Conservation (phyloP, 371 early-diverging fungal genomes). For the Apophysomyces elegans region DNA sequence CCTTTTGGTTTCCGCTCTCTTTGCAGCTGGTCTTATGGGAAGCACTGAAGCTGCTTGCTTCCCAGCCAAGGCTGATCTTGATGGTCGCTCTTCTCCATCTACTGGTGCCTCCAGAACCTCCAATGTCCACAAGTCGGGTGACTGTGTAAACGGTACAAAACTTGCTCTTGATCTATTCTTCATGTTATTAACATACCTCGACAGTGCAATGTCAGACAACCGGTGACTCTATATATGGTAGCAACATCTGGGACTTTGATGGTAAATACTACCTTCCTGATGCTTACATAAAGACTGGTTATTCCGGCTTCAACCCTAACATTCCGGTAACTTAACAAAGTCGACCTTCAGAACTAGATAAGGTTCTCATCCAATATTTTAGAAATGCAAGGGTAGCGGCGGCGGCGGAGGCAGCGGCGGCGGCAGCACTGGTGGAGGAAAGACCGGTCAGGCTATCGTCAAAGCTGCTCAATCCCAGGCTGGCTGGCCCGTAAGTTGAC, state of each 20-base stretch:
- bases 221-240: constrained; percentile 15
- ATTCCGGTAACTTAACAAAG: constrained; percentile 5
- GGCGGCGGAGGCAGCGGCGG: constrained; percentile 10
- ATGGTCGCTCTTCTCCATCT: constrained; percentile 14
- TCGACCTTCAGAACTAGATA: neutral
- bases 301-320: constrained; percentile 5
- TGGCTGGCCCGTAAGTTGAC: neutral
- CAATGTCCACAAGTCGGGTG: constrained; percentile 13
- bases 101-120: constrained; percentile 7
- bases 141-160: constrained; percentile 13
- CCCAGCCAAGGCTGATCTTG: constrained; percentile 9
- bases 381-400: constrained; percentile 9
- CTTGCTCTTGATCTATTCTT: neutral
- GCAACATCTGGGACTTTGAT: constrained; percentile 16
- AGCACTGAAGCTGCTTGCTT: constrained; percentile 6
- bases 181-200: neutral
- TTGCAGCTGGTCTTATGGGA: neutral
- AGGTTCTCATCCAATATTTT: neutral
- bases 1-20: constrained; percentile 2
- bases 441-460: constrained; percentile 12
- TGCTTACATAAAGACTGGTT: constrained; percentile 7
- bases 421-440: neutral
- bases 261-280: constrained; percentile 15
- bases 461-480: constrained; percentile 15
- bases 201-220: constrained; percentile 14